phyloP scores from a whole-genome alignment of 768 basidiomycete genomes.

The Boletellus ananiceps region DNA sequence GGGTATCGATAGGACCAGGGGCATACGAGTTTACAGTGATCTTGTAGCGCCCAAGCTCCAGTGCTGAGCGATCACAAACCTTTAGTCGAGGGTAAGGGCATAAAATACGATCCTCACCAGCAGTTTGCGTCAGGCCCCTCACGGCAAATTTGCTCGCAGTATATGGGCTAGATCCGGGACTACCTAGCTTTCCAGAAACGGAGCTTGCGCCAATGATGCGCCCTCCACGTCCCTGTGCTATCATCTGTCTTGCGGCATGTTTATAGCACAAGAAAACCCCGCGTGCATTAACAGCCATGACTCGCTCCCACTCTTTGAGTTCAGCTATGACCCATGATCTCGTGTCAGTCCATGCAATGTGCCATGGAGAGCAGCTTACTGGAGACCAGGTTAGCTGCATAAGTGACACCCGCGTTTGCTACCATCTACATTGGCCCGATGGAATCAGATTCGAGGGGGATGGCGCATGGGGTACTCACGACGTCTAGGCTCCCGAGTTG shows the following conservation, averaged over 20 bases:
- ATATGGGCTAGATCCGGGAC: constrained; percentile 20
- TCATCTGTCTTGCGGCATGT: constrained; percentile 60
- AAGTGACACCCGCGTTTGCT: constrained; percentile 21
- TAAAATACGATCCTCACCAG: constrained; percentile 22
- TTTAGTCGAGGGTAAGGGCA: neutral
- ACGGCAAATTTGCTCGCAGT: constrained; percentile 39
- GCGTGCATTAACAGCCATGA: constrained; percentile 49
- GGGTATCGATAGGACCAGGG: constrained; percentile 32
- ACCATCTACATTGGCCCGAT: constrained; percentile 17
- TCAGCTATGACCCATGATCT: constrained; percentile 22
- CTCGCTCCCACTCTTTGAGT: constrained; percentile 37
- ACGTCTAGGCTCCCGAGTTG: constrained; percentile 44
- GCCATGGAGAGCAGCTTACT: neutral
- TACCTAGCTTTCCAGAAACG: constrained; percentile 2
- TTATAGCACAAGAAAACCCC: constrained; percentile 62
- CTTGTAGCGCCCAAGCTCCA: constrained; percentile 31
- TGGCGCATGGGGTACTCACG: constrained; percentile 26
- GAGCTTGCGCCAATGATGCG: constrained; percentile 46
- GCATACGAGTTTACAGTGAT: constrained; percentile 42
- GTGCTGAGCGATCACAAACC: neutral
- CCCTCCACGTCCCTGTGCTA: constrained; percentile 47
- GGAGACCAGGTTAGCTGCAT: neutral
- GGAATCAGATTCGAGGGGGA: neutral
- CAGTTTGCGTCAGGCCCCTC: constrained; percentile 38
- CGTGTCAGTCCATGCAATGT: neutral